Conservation (phyloP, 2,329 filamentous ascomycete genomes). For the Curvularia sp. region DNA sequence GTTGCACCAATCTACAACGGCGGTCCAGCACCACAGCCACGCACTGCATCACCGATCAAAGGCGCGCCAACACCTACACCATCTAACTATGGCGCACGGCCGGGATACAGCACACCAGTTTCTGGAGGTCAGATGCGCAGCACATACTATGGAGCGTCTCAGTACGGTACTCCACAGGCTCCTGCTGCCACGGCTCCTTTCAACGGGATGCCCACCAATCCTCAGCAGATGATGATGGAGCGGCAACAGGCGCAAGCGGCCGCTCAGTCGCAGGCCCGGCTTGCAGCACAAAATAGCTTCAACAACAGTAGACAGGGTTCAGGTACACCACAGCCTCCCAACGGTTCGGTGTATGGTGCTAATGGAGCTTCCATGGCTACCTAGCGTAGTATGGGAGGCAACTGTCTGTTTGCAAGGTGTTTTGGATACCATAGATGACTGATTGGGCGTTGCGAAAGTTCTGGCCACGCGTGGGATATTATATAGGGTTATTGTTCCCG, state of each 20-base stretch:
- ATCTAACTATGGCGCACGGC: constrained; percentile 38
- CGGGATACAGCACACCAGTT: constrained; percentile 38
- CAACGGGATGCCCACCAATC: constrained; percentile 31
- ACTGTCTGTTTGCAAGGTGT: constrained; percentile 11
- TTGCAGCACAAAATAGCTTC: constrained; percentile 47
- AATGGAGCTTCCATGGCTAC: constrained; percentile 33
- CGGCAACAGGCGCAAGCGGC: constrained; percentile 42
- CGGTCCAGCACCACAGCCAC: constrained; percentile 39
- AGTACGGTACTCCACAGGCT: constrained; percentile 43
- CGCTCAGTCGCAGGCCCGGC: constrained; percentile 46
- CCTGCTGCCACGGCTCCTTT: constrained; percentile 34
- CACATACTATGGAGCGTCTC: constrained; percentile 44
- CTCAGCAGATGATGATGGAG: constrained; percentile 48
- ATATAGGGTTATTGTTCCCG: constrained; percentile 1
- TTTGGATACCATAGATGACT: constrained; percentile 27
- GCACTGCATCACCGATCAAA: constrained; percentile 49
- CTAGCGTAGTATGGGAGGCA: constrained; percentile 15
- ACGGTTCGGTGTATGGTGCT: constrained; percentile 26
- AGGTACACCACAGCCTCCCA: constrained; percentile 48
- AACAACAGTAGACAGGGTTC: constrained; percentile 43
- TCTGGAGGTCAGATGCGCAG: constrained; percentile 41
- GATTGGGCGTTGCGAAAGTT: constrained; percentile 23
- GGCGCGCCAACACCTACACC: constrained; percentile 29
- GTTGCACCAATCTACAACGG: constrained; percentile 44
- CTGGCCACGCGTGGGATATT: constrained; percentile 1